These are phyloP conservation scores for Stachybotrys chlorohalonatus DNA, from an alignment of 2,329 filamentous ascomycete species.

Conservation along the genomic window DNA sequence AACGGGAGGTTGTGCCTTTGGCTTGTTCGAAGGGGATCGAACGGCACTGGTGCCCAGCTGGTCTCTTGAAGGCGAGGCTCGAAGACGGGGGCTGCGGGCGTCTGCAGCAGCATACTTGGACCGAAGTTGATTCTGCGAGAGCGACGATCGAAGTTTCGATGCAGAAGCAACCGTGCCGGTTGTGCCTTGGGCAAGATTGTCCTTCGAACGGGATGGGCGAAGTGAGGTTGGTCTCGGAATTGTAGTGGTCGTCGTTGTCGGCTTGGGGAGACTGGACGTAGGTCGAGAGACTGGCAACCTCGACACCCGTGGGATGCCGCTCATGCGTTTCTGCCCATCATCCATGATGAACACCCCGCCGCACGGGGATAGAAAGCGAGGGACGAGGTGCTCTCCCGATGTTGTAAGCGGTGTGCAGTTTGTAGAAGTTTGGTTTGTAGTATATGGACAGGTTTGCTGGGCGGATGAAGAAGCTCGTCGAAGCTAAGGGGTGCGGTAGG, in stretches of 20 bases:
- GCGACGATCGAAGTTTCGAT: constrained; percentile 8
- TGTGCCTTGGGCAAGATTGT: constrained; percentile 12
- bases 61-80: constrained; percentile 29
- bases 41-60: constrained; percentile 20
- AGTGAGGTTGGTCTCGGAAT: constrained; percentile 17
- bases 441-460: too few species aligned
- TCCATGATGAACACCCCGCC: constrained; percentile 16
- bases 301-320: constrained; percentile 26
- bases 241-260: constrained; percentile 11
- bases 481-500: background rate
- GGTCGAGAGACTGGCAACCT: constrained; percentile 26
- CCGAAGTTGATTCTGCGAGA: constrained; percentile 8
- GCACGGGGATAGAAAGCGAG: too few species aligned
- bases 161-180: background rate
- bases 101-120: constrained; percentile 13
- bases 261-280: constrained; percentile 21
- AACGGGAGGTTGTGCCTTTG: constrained; percentile 9
- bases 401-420: background rate
- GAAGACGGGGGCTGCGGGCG: constrained; percentile 30
- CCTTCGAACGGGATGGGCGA: constrained; percentile 18
- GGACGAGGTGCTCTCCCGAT: background rate
- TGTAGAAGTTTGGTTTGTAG: background rate
- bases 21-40: constrained; percentile 10
- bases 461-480: background rate
- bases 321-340: constrained; percentile 23